Evolutionary conservation across 1,284 basidiomycete species (phyloP).

Genomic region (Thecaphora thlaspeos): DNA sequence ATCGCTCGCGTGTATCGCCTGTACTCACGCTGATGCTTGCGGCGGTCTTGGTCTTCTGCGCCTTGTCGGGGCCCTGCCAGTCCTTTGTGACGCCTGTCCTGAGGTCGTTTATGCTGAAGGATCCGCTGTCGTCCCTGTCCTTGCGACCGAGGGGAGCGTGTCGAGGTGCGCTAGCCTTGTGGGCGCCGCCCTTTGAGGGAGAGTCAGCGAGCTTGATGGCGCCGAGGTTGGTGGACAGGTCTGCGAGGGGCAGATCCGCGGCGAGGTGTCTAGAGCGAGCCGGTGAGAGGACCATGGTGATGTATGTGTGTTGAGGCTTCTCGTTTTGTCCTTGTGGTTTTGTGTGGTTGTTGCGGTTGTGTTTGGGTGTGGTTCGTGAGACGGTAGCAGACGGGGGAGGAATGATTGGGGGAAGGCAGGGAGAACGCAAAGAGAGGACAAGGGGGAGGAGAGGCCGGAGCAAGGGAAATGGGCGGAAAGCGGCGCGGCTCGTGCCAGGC

Average conservation of each 20-base stretch:
- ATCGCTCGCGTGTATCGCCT: no score
- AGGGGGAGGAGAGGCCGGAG: no score
- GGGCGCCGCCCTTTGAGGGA: constrained; percentile 18
- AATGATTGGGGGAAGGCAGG: no score
- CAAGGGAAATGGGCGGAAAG: no score
- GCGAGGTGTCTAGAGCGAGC: constrained; percentile 1
- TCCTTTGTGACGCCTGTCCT: constrained; percentile 42
- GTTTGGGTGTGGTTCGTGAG: no score
- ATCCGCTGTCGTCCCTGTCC: constrained; percentile 36
- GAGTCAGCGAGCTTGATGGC: constrained; percentile 24
- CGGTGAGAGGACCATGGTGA: no score
- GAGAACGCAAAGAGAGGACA: no score
- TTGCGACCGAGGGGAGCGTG: constrained; percentile 20
- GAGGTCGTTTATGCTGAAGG: constrained; percentile 16
- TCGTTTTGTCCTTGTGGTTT: no score
- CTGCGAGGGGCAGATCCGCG: constrained; percentile 41
- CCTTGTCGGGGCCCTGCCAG: constrained; percentile 45
- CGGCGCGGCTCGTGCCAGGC: no score
- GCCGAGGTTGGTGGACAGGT: constrained; percentile 39
- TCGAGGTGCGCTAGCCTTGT: constrained; percentile 11
- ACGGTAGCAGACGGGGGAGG: no score
- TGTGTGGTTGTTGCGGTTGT: no score
- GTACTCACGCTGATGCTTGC: constrained; percentile 30
- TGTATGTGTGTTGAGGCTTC: no score
- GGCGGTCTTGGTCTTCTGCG: constrained; percentile 23